Evolutionary conservation across 768 basidiomycete genomes (phyloP), one percentile per base, ranked within the genome.

Genomic region (Dendrothele bispora): DNA sequence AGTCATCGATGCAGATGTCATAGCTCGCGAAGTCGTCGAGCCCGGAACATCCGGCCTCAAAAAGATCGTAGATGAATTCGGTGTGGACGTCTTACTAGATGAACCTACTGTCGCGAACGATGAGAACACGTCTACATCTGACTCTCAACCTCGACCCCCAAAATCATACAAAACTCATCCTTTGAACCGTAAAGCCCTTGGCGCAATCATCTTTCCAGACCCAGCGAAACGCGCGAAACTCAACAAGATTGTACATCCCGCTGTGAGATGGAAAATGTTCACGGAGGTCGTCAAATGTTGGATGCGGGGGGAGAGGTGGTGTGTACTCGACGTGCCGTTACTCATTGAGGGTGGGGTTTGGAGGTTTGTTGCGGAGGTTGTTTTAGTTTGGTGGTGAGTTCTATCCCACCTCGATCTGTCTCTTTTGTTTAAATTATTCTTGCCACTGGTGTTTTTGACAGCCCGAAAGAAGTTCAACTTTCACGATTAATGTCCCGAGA

Each of bases 1-100:
- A n/a, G 71, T 98, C 55, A 79, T 98, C 56, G 97, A 99, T 61
- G 94, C 95, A 2, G 95, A 98, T 73, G 53, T 90, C 14, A 76
- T 98, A 41, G 91, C 95, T 3, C 86, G 94, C 30, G 69, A 84
- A 55, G 93, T 89, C 48, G 88, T 98, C 48, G 77, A 82, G 50
- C 94, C 94, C 2, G 90, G 91, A 37, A 89, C 90, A 11, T 77
- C 75, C 8, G 88, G 76, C 0, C 86, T 91, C 58, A 66, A 67
- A 24, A 71, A 79, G 21, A 89, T 98, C 47, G 75, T 82, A 29
- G 54, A 70, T 5, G 70, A 74, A 25, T 98, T 98, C 62, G 95
- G 97, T 0, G 58, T 62, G 1, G 77, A 75, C 10, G 72, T 98
- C 1, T 72, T 97, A 7, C 69, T 73, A 1, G 56, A 76, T 4